phyloP scores from a whole-genome alignment of 2,329 filamentous ascomycete species.

The Trichocomaceae sp. region DNA sequence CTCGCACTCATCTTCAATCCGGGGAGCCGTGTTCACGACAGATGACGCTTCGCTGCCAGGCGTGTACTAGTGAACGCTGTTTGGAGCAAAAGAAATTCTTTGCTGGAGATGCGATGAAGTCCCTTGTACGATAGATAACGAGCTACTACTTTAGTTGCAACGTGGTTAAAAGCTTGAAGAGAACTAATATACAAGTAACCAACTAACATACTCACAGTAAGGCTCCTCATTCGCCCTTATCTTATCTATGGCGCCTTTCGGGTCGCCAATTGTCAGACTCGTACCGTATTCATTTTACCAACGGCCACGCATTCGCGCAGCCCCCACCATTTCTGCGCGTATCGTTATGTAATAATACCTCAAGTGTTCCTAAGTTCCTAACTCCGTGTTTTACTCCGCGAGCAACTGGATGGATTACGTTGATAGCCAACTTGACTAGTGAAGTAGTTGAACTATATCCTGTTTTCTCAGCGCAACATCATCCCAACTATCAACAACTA shows the following conservation, averaged over 20 bases:
- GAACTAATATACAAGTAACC: not conserved
- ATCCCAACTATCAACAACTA: not conserved
- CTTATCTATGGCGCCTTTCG: not conserved
- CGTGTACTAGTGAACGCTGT: slow-evolving; percentile 85
- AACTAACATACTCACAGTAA: not conserved
- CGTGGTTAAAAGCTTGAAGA: not conserved
- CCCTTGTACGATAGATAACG: slow-evolving; percentile 27
- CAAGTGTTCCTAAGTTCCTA: not conserved
- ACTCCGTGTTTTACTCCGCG: not conserved
- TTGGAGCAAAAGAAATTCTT: slow-evolving; percentile 65
- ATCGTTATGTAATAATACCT: not conserved
- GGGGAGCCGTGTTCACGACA: slow-evolving; percentile 69
- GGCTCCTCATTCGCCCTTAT: not conserved
- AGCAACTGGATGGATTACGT: not conserved
- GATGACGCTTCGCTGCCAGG: slow-evolving; percentile 86
- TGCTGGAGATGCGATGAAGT: slow-evolving; percentile 34
- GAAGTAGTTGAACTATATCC: not conserved
- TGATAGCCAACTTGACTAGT: not conserved
- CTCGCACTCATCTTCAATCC: slow-evolving; percentile 67
- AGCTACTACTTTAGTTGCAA: not conserved
- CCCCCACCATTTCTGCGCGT: not conserved
- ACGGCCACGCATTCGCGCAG: not conserved
- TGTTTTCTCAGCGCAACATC: not conserved
- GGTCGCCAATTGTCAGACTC: not conserved
- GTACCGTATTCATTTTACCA: not conserved